Evolutionary conservation across 257 asterid genomes (phyloP).

Genomic region (Penstemon davidsonii): DNA sequence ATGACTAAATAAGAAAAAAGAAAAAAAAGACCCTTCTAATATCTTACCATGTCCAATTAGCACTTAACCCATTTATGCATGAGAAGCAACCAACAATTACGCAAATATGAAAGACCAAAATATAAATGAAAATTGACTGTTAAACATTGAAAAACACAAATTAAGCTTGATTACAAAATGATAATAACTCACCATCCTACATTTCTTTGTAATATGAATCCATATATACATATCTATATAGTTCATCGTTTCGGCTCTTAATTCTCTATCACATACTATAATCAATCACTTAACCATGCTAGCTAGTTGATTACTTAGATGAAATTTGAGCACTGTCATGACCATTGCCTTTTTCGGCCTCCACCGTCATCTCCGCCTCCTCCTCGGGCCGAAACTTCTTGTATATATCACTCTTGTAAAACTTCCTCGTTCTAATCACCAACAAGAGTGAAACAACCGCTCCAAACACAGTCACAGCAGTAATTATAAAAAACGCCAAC

Average conservation of each 20-base stretch:
- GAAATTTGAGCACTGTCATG: not conserved
- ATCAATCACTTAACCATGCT: not conserved
- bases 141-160: not conserved
- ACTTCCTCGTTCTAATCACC: constrained; percentile 64
- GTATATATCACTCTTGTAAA: constrained; percentile 75
- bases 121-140: no score
- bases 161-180: constrained; percentile 9
- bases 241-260: not conserved
- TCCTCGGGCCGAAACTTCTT: constrained; percentile 51
- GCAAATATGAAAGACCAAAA: no score
- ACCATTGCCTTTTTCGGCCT: constrained; percentile 26
- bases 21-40: no score
- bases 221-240: constrained; percentile 15
- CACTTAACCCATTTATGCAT: no score
- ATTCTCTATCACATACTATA: not conserved
- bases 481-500: constrained; percentile 60
- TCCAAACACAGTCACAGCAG: constrained; percentile 63
- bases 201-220: not conserved
- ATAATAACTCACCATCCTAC: not conserved
- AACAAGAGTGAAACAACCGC: constrained; percentile 54
- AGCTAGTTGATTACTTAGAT: constrained; percentile 3
- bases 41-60: no score
- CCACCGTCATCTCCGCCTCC: constrained; percentile 32
- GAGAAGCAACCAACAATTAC: no score
- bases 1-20: no score